Conservation (phyloP, 2,329 filamentous ascomycete genomes). For the Colletotrichum camelliae region DNA sequence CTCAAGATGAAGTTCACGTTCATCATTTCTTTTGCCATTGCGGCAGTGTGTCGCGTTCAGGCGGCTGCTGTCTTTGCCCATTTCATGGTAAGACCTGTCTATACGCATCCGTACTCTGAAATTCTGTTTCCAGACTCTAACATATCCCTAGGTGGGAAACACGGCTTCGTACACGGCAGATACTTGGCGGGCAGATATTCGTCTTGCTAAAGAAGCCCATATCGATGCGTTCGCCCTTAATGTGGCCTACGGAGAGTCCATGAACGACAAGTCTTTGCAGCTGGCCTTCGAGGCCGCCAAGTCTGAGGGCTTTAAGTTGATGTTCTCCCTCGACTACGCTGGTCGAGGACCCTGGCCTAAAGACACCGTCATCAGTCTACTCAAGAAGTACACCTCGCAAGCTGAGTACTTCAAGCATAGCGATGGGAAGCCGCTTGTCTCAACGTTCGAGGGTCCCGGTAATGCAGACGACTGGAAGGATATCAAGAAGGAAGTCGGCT, state of each 20-base stretch:
- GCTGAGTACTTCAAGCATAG: conserved; percentile 23
- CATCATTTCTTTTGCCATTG: background rate
- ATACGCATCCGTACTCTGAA: background rate
- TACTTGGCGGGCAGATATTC: background rate
- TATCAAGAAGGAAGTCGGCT: conserved; percentile 41
- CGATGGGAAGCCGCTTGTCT: conserved; percentile 36
- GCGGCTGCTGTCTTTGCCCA: background rate
- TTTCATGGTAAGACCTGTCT: background rate
- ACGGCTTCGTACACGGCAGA: background rate
- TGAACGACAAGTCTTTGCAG: conserved; percentile 13
- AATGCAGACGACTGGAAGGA: conserved; percentile 44
- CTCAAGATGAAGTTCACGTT: no score
- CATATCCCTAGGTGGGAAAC: background rate
- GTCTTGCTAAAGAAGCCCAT: background rate
- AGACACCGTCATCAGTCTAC: background rate
- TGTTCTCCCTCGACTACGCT: conserved; percentile 11
- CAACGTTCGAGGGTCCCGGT: conserved; percentile 48
- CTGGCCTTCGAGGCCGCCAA: background rate
- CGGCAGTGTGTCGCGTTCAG: background rate
- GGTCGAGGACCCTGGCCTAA: background rate
- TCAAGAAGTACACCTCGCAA: background rate
- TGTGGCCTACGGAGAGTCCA: background rate
- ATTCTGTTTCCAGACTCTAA: background rate
- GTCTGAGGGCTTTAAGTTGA: background rate
- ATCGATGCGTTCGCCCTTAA: conserved; percentile 10